Conservation (phyloP, 2,329 filamentous ascomycete species). For the Alternaria rosae region DNA sequence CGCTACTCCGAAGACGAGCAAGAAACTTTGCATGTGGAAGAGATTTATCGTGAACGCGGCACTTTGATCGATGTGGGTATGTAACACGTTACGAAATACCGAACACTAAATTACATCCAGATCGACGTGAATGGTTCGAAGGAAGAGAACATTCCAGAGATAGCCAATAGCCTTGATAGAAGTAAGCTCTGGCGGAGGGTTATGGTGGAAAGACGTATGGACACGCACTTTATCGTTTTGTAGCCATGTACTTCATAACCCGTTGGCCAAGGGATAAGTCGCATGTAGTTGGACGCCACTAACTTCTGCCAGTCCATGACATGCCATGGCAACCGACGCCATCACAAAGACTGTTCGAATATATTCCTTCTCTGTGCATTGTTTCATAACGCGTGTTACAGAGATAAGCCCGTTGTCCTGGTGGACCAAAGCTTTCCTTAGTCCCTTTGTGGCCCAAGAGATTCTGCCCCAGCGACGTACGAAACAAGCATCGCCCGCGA, state of each 20-base stretch:
- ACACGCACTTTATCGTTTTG: background rate
- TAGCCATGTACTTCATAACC: background rate
- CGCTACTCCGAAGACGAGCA: background rate
- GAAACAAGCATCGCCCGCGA: background rate
- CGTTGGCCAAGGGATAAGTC: background rate
- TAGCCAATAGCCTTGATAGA: background rate
- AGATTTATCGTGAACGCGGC: background rate
- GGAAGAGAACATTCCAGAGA: background rate
- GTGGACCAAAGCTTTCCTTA: background rate
- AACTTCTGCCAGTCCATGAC: background rate
- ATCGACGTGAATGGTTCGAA: background rate
- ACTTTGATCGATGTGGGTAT: slow-evolving; percentile 7
- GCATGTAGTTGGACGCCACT: background rate
- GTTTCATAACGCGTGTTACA: background rate
- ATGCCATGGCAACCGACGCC: background rate
- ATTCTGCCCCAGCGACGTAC: background rate
- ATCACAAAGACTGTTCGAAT: background rate
- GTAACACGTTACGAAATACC: background rate
- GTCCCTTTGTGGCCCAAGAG: background rate
- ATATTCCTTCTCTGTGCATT: background rate
- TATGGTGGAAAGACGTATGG: background rate
- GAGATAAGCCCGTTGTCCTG: background rate
- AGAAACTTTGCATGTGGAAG: background rate
- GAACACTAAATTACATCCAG: background rate
- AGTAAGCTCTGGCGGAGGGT: slow-evolving; percentile 1